A percentile compares a stretch with the other conserved stretches of the same genome.
Evolutionary conservation across 2,329 filamentous ascomycete genomes (phyloP).

Genomic region (Neofusicoccum sp.): DNA sequence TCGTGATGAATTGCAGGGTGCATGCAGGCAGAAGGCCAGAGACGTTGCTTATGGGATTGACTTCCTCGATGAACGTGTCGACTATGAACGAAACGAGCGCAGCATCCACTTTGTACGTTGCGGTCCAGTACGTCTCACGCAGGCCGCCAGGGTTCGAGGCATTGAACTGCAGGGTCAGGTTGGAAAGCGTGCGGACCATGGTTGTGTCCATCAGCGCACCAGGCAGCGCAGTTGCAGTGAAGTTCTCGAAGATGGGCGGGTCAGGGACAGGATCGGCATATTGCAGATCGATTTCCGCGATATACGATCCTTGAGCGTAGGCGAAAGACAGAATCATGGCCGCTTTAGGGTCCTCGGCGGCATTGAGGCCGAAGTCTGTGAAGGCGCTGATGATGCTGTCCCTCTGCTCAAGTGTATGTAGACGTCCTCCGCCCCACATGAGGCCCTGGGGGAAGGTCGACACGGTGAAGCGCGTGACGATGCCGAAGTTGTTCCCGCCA

Average conservation of each 20-base stretch:
- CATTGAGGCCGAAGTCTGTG: constrained; percentile 31
- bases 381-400: constrained; percentile 30
- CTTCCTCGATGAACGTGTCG: constrained; percentile 31
- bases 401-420: constrained; percentile 22
- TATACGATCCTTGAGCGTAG: constrained; percentile 24
- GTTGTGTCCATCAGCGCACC: constrained; percentile 25
- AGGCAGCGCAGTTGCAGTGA: constrained; percentile 30
- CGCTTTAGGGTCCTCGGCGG: constrained; percentile 27
- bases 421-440: constrained; percentile 34
- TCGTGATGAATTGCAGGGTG: constrained; percentile 34
- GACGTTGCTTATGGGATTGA: constrained; percentile 27
- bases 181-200: constrained; percentile 26
- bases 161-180: constrained; percentile 37
- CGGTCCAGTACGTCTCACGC: constrained; percentile 34
- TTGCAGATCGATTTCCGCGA: constrained; percentile 26
- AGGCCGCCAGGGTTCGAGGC: constrained; percentile 36
- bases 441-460: constrained; percentile 26
- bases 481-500: constrained; percentile 37
- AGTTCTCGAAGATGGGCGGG: constrained; percentile 32
- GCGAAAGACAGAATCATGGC: constrained; percentile 34
- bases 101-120: constrained; percentile 35
- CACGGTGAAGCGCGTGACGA: constrained; percentile 32
- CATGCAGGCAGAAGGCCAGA: constrained; percentile 26
- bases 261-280: constrained; percentile 22
- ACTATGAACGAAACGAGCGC: constrained; percentile 27